phyloP scores from a whole-genome alignment of 1,139 yeast genomes.

The Geotrichum cucujoidarum region DNA sequence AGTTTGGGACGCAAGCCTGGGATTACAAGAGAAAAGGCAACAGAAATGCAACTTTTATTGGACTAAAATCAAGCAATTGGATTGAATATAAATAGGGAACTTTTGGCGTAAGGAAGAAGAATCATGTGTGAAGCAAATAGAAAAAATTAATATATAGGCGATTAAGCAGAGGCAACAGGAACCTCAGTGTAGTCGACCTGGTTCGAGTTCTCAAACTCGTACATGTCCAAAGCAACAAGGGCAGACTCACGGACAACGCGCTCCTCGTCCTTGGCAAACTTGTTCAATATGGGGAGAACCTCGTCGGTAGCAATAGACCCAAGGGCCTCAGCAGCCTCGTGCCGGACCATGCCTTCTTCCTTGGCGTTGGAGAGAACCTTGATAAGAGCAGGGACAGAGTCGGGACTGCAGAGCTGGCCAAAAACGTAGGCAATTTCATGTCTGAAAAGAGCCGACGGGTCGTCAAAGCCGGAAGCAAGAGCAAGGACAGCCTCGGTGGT shows the following conservation, averaged over 20 bases:
- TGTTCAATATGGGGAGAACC: slow-evolving; percentile 78
- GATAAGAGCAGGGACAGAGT: slow-evolving; percentile 80
- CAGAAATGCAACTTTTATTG: too few relatives aligned
- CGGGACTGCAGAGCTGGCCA: slow-evolving; percentile 94
- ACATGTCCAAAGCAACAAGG: slow-evolving; percentile 95
- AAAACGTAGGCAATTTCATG: slow-evolving; percentile 98
- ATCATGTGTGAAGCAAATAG: neutral
- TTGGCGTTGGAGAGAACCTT: slow-evolving; percentile 68
- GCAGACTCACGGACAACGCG: slow-evolving; percentile 94
- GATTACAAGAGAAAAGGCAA: too few relatives aligned
- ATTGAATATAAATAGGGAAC: too few relatives aligned
- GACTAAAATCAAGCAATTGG: too few relatives aligned
- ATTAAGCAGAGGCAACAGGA: slow-evolving; percentile 13
- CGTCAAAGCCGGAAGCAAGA: slow-evolving; percentile 82
- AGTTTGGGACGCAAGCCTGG: too few relatives aligned
- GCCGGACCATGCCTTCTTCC: slow-evolving; percentile 98
- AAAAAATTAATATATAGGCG: neutral
- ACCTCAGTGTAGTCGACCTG: slow-evolving; percentile 70
- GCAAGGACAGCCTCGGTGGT: slow-evolving; percentile 90
- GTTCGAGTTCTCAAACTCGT: slow-evolving; percentile 85
- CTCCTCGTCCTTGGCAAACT: slow-evolving; percentile 74
- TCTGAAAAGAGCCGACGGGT: slow-evolving; percentile 87
- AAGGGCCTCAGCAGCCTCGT: slow-evolving; percentile 98
- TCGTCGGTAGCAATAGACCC: slow-evolving; percentile 98
- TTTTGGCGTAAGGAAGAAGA: neutral